These are phyloP conservation scores for Fennellomyces sp. DNA, from an alignment of 371 early-diverging fungal species.

Conservation along the genomic window DNA sequence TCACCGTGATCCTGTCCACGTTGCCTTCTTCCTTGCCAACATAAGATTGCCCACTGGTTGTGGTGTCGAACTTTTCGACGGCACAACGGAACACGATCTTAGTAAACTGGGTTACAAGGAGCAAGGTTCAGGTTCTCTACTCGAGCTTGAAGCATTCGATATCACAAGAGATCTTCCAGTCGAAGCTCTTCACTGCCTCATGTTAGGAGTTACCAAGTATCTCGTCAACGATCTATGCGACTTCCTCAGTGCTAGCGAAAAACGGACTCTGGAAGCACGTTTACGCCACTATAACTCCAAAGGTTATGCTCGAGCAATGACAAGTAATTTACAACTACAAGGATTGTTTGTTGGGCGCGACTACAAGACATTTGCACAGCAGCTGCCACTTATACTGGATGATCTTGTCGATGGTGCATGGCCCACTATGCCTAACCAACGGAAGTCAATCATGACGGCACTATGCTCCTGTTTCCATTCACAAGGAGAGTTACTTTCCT, in stretches of 20 bases:
- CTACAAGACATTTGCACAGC: background rate
- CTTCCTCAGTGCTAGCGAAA: background rate
- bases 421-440: background rate
- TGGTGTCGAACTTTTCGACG: background rate
- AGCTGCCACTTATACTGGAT: background rate
- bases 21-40: background rate
- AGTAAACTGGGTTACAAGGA: background rate
- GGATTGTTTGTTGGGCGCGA: conserved; percentile 7
- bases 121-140: background rate
- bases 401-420: background rate
- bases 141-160: background rate
- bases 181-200: background rate
- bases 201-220: conserved; percentile 1
- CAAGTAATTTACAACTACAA: background rate
- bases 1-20: background rate
- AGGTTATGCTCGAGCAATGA: background rate
- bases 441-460: background rate
- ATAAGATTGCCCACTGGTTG: background rate
- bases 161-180: background rate
- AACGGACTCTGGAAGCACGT: background rate
- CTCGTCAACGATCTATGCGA: background rate
- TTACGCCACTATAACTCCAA: background rate
- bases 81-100: background rate
- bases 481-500: background rate
- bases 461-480: background rate